Evolutionary conservation across 2,329 filamentous ascomycete species (phyloP).

Genomic region (Ascochyta pisi): DNA sequence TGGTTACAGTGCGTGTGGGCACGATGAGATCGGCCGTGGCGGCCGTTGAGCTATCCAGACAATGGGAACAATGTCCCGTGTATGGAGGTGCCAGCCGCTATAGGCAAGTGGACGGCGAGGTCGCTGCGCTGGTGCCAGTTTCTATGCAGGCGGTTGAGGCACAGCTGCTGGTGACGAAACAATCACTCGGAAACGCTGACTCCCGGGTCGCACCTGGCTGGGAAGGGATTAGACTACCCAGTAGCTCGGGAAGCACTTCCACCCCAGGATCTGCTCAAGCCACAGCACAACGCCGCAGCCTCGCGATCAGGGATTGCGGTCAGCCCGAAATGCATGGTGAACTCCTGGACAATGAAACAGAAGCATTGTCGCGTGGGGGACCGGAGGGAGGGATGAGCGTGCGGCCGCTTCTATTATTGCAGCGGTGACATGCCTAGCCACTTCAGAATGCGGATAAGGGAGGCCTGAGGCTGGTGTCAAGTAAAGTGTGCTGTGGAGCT

Average conservation of each 20-base stretch:
- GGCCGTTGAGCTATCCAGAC: conserved; percentile 31
- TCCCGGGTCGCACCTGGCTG: conserved; percentile 28
- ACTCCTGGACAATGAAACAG: background rate
- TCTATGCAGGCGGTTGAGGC: conserved; percentile 17
- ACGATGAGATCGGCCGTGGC: conserved; percentile 28
- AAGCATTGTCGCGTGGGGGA: conserved; percentile 13
- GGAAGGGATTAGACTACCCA: background rate
- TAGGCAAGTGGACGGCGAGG: conserved; percentile 32
- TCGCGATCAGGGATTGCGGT: conserved; percentile 9
- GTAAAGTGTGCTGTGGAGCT: conserved; percentile 23
- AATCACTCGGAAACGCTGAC: conserved; percentile 25
- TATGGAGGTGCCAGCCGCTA: conserved; percentile 15
- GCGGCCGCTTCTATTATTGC: conserved; percentile 10
- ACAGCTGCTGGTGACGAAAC: conserved; percentile 19
- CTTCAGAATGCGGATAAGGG: conserved; percentile 5
- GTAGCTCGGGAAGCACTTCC: conserved; percentile 8
- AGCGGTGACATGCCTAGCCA: conserved; percentile 1
- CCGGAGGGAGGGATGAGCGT: background rate
- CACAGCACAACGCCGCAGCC: conserved; percentile 17
- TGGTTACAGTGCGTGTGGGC: conserved; percentile 7
- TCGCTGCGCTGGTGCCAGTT: conserved; percentile 30
- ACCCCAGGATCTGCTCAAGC: conserved; percentile 17
- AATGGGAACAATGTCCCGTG: conserved; percentile 11
- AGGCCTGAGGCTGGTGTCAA: conserved; percentile 21
- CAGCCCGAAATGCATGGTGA: background rate